Base-by-base conservation (phyloP, 352 stramenopile species). In the Albugo candida region DNA sequence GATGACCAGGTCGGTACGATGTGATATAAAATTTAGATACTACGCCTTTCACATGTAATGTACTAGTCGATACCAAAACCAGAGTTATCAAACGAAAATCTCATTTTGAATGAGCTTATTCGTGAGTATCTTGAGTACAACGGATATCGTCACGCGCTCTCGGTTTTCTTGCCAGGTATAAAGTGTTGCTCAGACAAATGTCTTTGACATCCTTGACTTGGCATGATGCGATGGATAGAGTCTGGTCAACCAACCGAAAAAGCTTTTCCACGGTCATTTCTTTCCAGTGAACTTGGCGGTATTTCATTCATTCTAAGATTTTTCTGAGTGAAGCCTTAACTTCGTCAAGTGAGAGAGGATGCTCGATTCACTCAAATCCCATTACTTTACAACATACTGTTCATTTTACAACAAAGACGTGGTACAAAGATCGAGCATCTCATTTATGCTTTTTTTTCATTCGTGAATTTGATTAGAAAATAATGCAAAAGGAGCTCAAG, bases 81-180 rank as follows among this genome's bases (percentile, higher is more conserved):
- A 17, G 81, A 70, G 40, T 58, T 94, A 1, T 92, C 76, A 16
- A 94, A 91, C 53, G 85, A 96, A 41, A 96, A 95, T 56, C 63
- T 96, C 38, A 58, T 97, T 41, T 91, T 97, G 49, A 96, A 97
- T 53, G 85, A 96, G 63, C 63, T 97, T 17, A 92, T 97, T 44
- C 68, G 82, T 6, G 88, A 96, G 41, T 97, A 96, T 56, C 60
- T 97, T 11, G 67, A 85, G 44, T 97, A 93, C 65, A 96, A 96
- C 48, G 80, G 81, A n/a, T 96, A 97, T 54, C 57, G 69, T 8
- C 76, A 93, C 43, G 65, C 81, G 0, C 65, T 93, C 21, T 94
- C 82, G 5, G 81, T 95, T 16, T 92, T 95, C 36, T 43, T 85
- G 0, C 64, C 76, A 41, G 81, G 72, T 81, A 16, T 11, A 53